Base-by-base conservation (phyloP, 169 alveolate genomes). In the Ophryocystis elektroscirrha region DNA sequence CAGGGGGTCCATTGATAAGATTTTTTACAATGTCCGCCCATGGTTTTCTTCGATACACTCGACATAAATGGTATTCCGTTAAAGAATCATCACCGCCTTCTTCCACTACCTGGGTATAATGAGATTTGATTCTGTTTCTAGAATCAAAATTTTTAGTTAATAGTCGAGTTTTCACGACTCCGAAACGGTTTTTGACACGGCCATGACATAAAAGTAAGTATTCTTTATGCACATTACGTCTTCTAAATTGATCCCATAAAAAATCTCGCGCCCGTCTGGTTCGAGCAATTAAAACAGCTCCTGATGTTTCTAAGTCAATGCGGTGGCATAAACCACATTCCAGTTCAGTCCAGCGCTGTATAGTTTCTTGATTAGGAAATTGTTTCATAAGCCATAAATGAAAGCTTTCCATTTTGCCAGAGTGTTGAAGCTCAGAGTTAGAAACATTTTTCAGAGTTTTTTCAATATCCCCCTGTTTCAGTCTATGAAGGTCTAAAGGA, bases 291-390 rank as follows among this genome's bases (percentile, higher is more conserved):
- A 67, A 64, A 15, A 67, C 55, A 16, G 72, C 58, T 45, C 76
- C 76, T 15, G 72, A 62, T 0, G 76, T 67, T 46, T 67, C 76
- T 27, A 67, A 38, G 57, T 67, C 76, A 0, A 65, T 67, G 26
- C 76, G 58, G 35, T 67, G 76, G 54, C 76, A 67, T 39, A 67
- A 48, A 15, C 76, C 76, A 43, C 76, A 67, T 47, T 67, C 76
- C 49, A 67, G 42, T 52, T 67, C 68, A 48, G 61, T 64, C 76
- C 76, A 67, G 32, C 65, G 63, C 18, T 63, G 53, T 2, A 67
- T 69, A 2, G 71, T 63, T 49, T 67, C 76, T 41, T 62, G 29
- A 4, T 62, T 59, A 3, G 76, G 76, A 27, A 54, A 67, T 35
- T 63, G 63, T 37, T 67, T 67, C 76, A 67, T 67, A 58, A 67